phyloP scores from a whole-genome alignment of 1,284 basidiomycete species.

The Cryptococcus sp. region DNA sequence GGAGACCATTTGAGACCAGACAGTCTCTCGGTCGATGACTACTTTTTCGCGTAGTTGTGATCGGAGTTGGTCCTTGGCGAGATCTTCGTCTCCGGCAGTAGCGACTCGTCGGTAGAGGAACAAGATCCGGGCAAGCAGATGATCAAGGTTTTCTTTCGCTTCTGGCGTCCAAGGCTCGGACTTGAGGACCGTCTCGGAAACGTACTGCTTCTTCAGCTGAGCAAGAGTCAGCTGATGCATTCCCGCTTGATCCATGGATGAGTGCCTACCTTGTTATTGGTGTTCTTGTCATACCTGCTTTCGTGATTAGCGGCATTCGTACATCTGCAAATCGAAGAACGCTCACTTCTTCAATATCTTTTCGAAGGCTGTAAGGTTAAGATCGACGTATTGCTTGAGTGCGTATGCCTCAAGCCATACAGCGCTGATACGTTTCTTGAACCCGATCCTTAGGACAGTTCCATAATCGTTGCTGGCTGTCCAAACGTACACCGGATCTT shows the following conservation, averaged over 20 bases:
- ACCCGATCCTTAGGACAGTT: slow-evolving; percentile 81
- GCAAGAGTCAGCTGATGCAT: not conserved
- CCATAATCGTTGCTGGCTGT: slow-evolving; percentile 80
- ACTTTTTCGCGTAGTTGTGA: slow-evolving; percentile 84
- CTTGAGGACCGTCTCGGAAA: slow-evolving; percentile 72
- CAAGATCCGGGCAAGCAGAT: slow-evolving; percentile 64
- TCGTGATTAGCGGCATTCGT: slow-evolving; percentile 8
- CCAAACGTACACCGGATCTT: slow-evolving; percentile 62
- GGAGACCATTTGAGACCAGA: slow-evolving; percentile 95
- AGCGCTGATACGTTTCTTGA: slow-evolving; percentile 86
- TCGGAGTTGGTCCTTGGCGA: slow-evolving; percentile 79
- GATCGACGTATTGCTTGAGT: slow-evolving; percentile 86
- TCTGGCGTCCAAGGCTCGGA: slow-evolving; percentile 67
- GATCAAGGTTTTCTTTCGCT: slow-evolving; percentile 67
- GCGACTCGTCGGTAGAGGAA: slow-evolving; percentile 86
- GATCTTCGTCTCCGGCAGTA: slow-evolving; percentile 68
- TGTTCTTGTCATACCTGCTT: slow-evolving; percentile 89
- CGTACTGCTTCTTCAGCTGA: slow-evolving; percentile 78
- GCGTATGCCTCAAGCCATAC: slow-evolving; percentile 84
- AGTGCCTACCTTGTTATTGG: slow-evolving; percentile 65
- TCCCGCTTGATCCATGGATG: too few relatives aligned
- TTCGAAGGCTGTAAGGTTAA: slow-evolving; percentile 91
- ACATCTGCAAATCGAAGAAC: not conserved
- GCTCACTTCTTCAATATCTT: slow-evolving; percentile 94
- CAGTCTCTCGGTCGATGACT: slow-evolving; percentile 58